phyloP scores from a whole-genome alignment of 306 rosid genomes.

The Pterocarpus santalinus region DNA sequence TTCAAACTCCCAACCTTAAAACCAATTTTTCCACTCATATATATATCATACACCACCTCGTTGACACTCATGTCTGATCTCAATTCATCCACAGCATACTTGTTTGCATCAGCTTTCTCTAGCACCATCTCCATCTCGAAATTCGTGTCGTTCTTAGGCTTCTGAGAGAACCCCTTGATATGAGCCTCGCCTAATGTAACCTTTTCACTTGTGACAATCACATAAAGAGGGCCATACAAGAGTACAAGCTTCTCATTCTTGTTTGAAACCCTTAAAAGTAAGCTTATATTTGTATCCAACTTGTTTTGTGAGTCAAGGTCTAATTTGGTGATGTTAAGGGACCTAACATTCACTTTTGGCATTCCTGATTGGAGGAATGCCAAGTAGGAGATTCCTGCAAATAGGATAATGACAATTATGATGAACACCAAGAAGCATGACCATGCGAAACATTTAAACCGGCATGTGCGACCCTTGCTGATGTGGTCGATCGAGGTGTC shows the following conservation, averaged over 20 bases:
- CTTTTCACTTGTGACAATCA: conserved; percentile 20
- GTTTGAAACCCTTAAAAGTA: conserved; percentile 51
- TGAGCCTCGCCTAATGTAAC: conserved; percentile 36
- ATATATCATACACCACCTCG: conserved; percentile 51
- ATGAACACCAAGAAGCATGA: conserved; percentile 44
- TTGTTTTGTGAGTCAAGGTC: conserved; percentile 32
- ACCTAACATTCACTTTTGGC: conserved; percentile 51
- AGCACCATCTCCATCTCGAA: conserved; percentile 38
- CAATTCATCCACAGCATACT: conserved; percentile 33
- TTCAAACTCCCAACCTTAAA: conserved; percentile 39
- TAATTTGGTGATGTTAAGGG: conserved; percentile 38
- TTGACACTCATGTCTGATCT: conserved; percentile 28
- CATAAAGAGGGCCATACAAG: conserved; percentile 39
- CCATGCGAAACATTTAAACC: conserved; percentile 55
- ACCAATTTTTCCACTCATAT: conserved; percentile 46
- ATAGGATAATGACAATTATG: conserved; percentile 41
- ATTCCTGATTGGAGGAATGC: conserved; percentile 52
- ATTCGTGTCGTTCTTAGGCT: conserved; percentile 38
- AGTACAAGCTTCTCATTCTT: conserved; percentile 52
- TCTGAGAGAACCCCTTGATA: conserved; percentile 45
- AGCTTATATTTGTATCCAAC: neutral
- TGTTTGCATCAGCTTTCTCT: conserved; percentile 9
- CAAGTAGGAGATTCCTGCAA: conserved; percentile 46
- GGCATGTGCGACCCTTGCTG: conserved; percentile 9
- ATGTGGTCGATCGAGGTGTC: conserved; percentile 4